Evolutionary conservation across 2,329 filamentous ascomycete genomes (phyloP), one percentile per base, ranked within the genome.

Genomic region (Metarhizium anisopliae): DNA sequence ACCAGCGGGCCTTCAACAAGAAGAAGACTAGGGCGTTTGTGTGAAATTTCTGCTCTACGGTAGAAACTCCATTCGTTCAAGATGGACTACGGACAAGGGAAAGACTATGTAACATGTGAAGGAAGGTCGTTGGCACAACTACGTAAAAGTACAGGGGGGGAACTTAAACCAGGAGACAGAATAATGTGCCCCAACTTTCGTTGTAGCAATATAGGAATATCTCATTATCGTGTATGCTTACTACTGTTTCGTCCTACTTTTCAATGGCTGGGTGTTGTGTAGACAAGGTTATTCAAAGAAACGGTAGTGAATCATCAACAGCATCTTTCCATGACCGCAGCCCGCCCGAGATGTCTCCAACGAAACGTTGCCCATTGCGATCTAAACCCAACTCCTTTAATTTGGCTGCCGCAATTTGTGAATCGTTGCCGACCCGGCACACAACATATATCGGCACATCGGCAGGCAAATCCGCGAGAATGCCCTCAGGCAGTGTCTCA

Each of bases 1-100:
- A 99, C 68, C 94, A 97, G 78, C 81, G 93, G 59, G 93, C 92
- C 10, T 99, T 96, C 76, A 96, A 95, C 76, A 91, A 91, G 78
- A 95, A 95, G 83, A 87, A 95, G 83, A 85, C 84, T 70, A 83
- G 76, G 62, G 82, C 75, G 65, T 84, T 85, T 70, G 72, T 85
- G 60, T 86, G 70, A 75, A 55, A 50, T 20, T 53, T 18, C 32
- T 58, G 36, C 50, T 51, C 40, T 59, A 30, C 30, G 45, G 8
- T n/a, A 30, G 45, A 2, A 49, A 29, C 25, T n/a, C 11, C 45
- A 51, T 58, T 47, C 55, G 58, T 52, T 53, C 54, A 45, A 43
- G 51, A 54, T 54, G 55, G 53, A 50, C 25, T 49, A 5, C 8
- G 6, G 10, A 29, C 3, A 30, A 16, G 45, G 54, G 51, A 50